Percentiles rank a stretch among this genome's conserved stretches.
phyloP scores from a whole-genome alignment of 306 rosid genomes.

The Glycyrrhiza uralensis region DNA sequence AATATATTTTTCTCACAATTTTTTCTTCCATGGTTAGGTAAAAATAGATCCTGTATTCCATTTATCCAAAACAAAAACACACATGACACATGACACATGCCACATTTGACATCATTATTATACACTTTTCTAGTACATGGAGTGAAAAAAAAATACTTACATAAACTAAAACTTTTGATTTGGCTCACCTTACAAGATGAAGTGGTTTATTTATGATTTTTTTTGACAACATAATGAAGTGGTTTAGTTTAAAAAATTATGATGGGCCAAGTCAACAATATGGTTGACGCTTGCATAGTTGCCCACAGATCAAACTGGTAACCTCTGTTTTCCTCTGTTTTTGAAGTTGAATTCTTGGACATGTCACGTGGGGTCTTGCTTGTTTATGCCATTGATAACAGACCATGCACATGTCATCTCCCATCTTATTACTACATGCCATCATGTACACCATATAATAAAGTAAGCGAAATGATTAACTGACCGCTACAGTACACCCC shows the following conservation, averaged over 20 bases:
- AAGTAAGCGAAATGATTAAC: no score
- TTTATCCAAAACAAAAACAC: no score
- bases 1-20: no score
- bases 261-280: conserved; percentile 10
- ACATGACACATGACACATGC: no score
- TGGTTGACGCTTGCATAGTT: not conserved
- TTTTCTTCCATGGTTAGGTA: no score
- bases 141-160: not conserved
- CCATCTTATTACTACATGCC: not conserved
- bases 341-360: not conserved
- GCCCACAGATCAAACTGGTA: not conserved
- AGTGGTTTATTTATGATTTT: no score
- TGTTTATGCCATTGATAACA: not conserved
- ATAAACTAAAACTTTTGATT: not conserved
- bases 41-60: no score
- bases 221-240: no score
- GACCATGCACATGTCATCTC: not conserved
- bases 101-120: no score
- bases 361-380: conserved; percentile 25
- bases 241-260: not conserved
- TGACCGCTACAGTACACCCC: no score
- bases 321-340: conserved; percentile 28
- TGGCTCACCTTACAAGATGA: not conserved
- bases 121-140: not conserved
- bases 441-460: not conserved